Conservation (phyloP, 2,329 filamentous ascomycete genomes). For the Cercospora canescens region DNA sequence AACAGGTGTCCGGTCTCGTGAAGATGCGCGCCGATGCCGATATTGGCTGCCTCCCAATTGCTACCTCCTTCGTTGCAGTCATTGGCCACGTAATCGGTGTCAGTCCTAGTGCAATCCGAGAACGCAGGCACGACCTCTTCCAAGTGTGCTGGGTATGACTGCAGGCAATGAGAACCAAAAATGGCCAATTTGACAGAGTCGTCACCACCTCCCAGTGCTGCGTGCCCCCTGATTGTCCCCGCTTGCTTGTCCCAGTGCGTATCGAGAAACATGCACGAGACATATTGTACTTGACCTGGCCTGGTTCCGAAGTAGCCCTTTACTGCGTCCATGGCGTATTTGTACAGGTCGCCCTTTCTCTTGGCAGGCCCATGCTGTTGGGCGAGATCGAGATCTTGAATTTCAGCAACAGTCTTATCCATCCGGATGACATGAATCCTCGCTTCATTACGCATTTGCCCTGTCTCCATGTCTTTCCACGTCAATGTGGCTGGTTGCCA, state of each 20-base stretch:
- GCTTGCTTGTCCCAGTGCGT: slow-evolving; percentile 77
- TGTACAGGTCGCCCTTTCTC: slow-evolving; percentile 72
- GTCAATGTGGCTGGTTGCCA: slow-evolving; percentile 85
- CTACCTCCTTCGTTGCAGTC: slow-evolving; percentile 85
- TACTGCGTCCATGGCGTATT: slow-evolving; percentile 75
- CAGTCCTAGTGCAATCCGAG: slow-evolving; percentile 84
- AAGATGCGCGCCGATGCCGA: slow-evolving; percentile 89
- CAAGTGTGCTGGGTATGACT: slow-evolving; percentile 84
- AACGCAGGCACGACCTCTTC: slow-evolving; percentile 91
- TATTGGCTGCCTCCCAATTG: slow-evolving; percentile 93
- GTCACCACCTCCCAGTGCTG: slow-evolving; percentile 73
- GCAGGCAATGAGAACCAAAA: slow-evolving; percentile 88
- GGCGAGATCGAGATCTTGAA: slow-evolving; percentile 73
- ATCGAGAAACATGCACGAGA: slow-evolving; percentile 84
- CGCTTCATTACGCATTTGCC: slow-evolving; percentile 83
- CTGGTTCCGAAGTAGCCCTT: slow-evolving; percentile 72
- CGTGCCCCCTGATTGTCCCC: slow-evolving; percentile 75
- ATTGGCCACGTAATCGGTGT: slow-evolving; percentile 77
- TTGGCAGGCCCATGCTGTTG: slow-evolving; percentile 73
- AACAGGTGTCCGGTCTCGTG: slow-evolving; percentile 90
- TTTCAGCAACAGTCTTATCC: slow-evolving; percentile 80
- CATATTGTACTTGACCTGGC: slow-evolving; percentile 80
- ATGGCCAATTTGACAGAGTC: slow-evolving; percentile 81
- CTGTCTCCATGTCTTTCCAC: slow-evolving; percentile 67
- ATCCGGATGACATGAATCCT: slow-evolving; percentile 83